Conservation (phyloP, 2,329 filamentous ascomycete genomes). For the Pseudocercospora cruenta region DNA sequence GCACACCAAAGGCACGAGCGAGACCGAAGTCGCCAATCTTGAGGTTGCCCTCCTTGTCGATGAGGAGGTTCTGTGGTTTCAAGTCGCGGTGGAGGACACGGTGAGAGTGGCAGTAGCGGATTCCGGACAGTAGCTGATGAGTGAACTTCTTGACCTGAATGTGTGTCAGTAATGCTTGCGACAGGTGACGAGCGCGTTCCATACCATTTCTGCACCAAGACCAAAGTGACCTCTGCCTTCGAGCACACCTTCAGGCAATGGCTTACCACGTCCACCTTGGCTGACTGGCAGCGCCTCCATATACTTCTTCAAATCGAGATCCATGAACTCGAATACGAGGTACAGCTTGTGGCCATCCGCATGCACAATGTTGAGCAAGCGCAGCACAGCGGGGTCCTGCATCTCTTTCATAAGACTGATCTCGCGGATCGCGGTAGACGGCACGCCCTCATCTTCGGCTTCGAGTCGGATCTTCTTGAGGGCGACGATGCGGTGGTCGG, state of each 20-base stretch:
- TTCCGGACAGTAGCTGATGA: constrained; percentile 93
- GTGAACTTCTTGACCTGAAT: constrained; percentile 97
- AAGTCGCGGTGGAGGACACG: constrained; percentile 92
- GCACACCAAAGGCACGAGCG: constrained; percentile 91
- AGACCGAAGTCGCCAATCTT: constrained; percentile 96
- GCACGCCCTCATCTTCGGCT: constrained; percentile 89
- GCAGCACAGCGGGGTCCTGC: constrained; percentile 98
- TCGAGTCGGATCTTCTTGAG: constrained; percentile 99
- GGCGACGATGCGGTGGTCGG: constrained; percentile 80
- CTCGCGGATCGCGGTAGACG: constrained; percentile 94
- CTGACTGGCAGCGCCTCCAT: constrained; percentile 89
- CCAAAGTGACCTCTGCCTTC: constrained; percentile 62
- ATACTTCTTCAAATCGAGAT: constrained; percentile 96
- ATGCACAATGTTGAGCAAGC: constrained; percentile 96
- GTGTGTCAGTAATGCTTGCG: constrained; percentile 85
- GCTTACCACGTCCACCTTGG: constrained; percentile 83
- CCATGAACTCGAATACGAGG: constrained; percentile 99
- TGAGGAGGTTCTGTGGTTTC: constrained; percentile 95
- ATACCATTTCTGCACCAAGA: constrained; percentile 70
- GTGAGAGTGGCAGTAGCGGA: constrained; percentile 98
- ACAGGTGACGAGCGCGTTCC: constrained; percentile 65
- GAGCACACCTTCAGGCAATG: constrained; percentile 70
- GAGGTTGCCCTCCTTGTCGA: constrained; percentile 85
- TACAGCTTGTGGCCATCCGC: constrained; percentile 96
- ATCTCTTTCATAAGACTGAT: constrained; percentile 99